Evolutionary conservation across 495 filamentous ascomycete species (phyloP).

Genomic region (Aspergillus bridgeri): DNA sequence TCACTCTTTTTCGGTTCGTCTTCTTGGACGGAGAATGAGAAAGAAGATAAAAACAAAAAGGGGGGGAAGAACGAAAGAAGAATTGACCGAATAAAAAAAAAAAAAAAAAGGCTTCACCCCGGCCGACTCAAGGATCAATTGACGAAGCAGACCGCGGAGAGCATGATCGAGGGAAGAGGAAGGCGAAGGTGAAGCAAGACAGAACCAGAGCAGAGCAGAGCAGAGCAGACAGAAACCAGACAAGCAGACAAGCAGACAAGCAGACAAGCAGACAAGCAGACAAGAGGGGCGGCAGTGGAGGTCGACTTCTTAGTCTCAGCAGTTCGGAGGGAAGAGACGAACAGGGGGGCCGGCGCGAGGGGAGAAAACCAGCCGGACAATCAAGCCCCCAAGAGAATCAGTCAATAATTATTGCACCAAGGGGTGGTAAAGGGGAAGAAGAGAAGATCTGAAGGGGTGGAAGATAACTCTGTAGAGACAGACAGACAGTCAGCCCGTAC

Average conservation of each 20-base stretch:
- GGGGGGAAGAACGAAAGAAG: not conserved
- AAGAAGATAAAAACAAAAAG: too few species aligned
- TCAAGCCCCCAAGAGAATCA: not conserved
- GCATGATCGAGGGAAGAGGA: constrained; percentile 10
- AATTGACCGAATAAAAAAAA: not conserved
- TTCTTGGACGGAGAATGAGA: too few species aligned
- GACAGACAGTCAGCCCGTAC: too few species aligned
- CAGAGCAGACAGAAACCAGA: too few species aligned
- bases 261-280: too few species aligned
- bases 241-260: too few species aligned
- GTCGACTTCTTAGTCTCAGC: not conserved
- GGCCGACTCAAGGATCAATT: constrained; percentile 10
- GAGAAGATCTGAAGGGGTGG: not conserved
- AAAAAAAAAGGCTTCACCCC: not conserved
- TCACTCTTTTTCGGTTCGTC: not conserved
- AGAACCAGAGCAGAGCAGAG: too few species aligned
- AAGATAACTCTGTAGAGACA: too few species aligned
- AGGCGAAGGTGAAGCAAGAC: not conserved
- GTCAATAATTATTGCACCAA: not conserved
- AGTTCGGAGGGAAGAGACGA: constrained; percentile 3
- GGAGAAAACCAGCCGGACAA: not conserved
- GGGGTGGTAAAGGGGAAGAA: not conserved
- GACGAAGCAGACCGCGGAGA: constrained; percentile 6
- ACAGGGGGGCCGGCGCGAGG: constrained; percentile 2
- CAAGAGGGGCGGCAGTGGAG: not conserved